Base-by-base conservation (phyloP, 2,329 filamentous ascomycete genomes). In the Fusarium sp. region DNA sequence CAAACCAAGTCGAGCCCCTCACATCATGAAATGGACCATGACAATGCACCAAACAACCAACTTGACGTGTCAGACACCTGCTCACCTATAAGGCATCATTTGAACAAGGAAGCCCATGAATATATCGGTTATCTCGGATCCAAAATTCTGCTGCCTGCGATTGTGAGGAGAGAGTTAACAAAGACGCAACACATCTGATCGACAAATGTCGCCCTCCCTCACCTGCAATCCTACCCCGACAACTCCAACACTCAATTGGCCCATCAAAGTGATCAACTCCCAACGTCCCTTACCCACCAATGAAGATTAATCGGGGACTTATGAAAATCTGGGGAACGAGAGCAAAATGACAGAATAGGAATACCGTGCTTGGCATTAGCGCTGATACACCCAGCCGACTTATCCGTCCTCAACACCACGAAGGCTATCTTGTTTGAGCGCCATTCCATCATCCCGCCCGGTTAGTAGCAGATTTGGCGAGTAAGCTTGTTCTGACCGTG, bases 371-470 rank as follows among this genome's bases (percentile, higher is more conserved):
- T 40, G 23, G 58, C 34, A 23, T 33, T 55, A 61, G 58, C 38
- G 58, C 23, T 46, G 50, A 42, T 56, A 44, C 29, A 23, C 7
- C 13, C 20, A 20, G 59, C 53, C 53, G 53, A 51, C 53, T 62
- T 62, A 62, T 49, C 59, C 53, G 59, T 40, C 51, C 59, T 62
- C 59, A 36, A 57, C 59, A 62, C 59, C 59, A 62, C 40, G 18
- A 13, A 11, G 9, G 20, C 18, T 42, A 49, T 56, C 38, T 36
- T 20, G 46, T n/a, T 44, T 5, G 11, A 58, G 18, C 33, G 27
- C 42, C 40, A 42, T 20, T 13, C 18, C 29, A 38, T 61, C 58
- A 57, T 56, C n/a, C 33, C 53, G 33, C 53, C 9, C 23, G 10
- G 34, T 29, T 56, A 56, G 23, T 1, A 29, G 6, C 34, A 29